These are phyloP conservation scores for Neonectria hederae DNA, from an alignment of 2,329 filamentous ascomycete species.

Conservation along the genomic window DNA sequence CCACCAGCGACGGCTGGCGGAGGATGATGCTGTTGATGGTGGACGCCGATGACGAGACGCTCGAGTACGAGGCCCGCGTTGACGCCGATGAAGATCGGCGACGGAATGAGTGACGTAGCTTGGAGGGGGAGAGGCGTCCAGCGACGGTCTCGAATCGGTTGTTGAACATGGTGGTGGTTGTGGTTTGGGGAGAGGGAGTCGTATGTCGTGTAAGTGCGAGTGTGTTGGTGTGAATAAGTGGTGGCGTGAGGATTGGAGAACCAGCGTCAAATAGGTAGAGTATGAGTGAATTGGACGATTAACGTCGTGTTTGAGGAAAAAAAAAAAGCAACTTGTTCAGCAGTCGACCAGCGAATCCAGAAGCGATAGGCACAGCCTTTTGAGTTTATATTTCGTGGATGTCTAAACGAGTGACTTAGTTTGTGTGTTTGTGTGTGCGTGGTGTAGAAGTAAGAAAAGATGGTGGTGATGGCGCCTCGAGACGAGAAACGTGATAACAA, in stretches of 20 bases:
- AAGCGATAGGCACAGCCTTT: conserved; percentile 39
- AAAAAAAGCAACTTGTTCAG: conserved; percentile 37
- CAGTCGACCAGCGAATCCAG: conserved; percentile 29
- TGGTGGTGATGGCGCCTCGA: neutral
- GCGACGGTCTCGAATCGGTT: conserved; percentile 61
- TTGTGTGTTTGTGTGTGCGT: conserved; percentile 4
- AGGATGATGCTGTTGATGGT: conserved; percentile 69
- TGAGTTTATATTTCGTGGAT: conserved; percentile 16
- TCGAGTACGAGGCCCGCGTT: conserved; percentile 50
- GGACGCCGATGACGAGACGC: conserved; percentile 56
- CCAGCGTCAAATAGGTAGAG: neutral
- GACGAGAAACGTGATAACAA: conserved; percentile 12
- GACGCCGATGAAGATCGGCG: conserved; percentile 58
- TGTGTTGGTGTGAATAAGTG: neutral
- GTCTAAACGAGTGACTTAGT: conserved; percentile 27
- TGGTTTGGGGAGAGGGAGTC: neutral
- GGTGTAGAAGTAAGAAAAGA: conserved; percentile 24
- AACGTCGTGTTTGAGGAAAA: neutral
- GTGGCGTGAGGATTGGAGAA: neutral
- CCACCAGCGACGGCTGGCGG: conserved; percentile 65
- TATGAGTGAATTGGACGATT: neutral
- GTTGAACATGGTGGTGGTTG: conserved; percentile 28
- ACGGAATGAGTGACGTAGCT: conserved; percentile 63
- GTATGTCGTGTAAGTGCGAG: neutral
- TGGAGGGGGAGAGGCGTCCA: conserved; percentile 60